Conservation (phyloP, 352 stramenopile genomes). For the Phytophthora citricola region DNA sequence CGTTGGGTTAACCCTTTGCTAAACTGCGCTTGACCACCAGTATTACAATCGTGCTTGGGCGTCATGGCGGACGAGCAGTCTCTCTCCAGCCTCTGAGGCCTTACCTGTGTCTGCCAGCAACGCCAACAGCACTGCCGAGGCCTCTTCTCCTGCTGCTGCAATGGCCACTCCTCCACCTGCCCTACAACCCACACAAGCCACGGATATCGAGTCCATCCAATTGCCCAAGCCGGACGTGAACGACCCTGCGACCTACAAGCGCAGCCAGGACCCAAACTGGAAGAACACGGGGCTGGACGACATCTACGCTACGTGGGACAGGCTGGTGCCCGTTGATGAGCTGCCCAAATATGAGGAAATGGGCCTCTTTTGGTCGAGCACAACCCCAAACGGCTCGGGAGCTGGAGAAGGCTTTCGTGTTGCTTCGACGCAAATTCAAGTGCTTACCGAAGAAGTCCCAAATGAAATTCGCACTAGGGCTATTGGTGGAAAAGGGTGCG, state of each 20-base stretch:
- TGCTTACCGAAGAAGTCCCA: constrained; percentile 92
- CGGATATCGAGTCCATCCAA: constrained; percentile 43
- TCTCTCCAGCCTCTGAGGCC: neutral
- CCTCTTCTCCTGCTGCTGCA: neutral
- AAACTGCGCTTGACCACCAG: constrained; percentile 22
- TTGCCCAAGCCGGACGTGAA: constrained; percentile 55
- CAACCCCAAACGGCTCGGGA: constrained; percentile 76
- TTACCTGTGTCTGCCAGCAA: constrained; percentile 7
- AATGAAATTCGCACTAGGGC: constrained; percentile 88
- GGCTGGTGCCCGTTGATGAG: constrained; percentile 73
- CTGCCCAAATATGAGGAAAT: constrained; percentile 82
- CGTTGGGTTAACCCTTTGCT: neutral
- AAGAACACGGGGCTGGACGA: constrained; percentile 88
- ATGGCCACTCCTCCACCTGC: neutral
- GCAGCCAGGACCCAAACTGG: constrained; percentile 76
- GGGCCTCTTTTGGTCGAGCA: constrained; percentile 79
- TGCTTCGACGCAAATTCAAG: constrained; percentile 88
- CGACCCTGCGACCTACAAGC: constrained; percentile 89
- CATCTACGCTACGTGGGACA: constrained; percentile 89
- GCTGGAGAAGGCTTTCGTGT: constrained; percentile 87
- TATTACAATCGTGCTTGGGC: neutral
- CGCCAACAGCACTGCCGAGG: neutral
- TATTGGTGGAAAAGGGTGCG: constrained; percentile 72
- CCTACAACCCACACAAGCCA: neutral
- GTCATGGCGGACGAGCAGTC: constrained; percentile 33